Evolutionary conservation across 129 eudicot genomes (phyloP).

Genomic region (Arctium lappa): DNA sequence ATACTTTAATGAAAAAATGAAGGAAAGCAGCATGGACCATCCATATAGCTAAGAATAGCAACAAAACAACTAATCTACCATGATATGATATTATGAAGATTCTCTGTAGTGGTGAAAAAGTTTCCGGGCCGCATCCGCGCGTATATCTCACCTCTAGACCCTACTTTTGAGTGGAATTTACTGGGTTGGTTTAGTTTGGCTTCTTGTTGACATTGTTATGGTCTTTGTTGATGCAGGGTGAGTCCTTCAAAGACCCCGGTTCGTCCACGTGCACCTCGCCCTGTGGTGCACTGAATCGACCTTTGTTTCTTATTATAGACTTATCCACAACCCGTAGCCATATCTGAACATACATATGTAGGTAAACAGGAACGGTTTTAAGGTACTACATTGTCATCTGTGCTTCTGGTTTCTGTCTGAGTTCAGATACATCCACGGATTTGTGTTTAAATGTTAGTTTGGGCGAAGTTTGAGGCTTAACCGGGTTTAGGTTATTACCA

Average conservation of each 20-base stretch:
- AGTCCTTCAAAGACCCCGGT: constrained; percentile 95
- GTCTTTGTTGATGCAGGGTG: constrained; percentile 49
- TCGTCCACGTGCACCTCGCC: constrained; percentile 77
- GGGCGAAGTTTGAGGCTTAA: constrained; percentile 9
- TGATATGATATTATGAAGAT: too few relatives aligned
- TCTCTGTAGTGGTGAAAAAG: neutral
- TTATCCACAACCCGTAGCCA: constrained; percentile 10
- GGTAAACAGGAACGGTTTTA: constrained; percentile 20
- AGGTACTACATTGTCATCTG: constrained; percentile 11
- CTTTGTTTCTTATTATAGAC: neutral
- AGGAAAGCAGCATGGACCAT: too few relatives aligned
- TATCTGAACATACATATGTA: constrained; percentile 18
- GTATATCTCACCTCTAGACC: too few relatives aligned
- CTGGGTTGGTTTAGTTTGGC: neutral
- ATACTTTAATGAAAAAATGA: too few relatives aligned
- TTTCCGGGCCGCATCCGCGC: neutral
- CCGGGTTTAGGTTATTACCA: neutral
- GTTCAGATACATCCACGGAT: constrained; percentile 8
- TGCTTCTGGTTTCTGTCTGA: constrained; percentile 21
- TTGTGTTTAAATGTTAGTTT: constrained; percentile 22
- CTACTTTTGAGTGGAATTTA: too few relatives aligned
- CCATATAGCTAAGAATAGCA: too few relatives aligned
- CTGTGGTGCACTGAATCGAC: constrained; percentile 43
- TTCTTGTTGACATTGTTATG: constrained; percentile 2
- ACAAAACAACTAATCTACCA: neutral